Base-by-base conservation (phyloP, 805 yeast genomes). In the Yarrowia keelungensis region DNA sequence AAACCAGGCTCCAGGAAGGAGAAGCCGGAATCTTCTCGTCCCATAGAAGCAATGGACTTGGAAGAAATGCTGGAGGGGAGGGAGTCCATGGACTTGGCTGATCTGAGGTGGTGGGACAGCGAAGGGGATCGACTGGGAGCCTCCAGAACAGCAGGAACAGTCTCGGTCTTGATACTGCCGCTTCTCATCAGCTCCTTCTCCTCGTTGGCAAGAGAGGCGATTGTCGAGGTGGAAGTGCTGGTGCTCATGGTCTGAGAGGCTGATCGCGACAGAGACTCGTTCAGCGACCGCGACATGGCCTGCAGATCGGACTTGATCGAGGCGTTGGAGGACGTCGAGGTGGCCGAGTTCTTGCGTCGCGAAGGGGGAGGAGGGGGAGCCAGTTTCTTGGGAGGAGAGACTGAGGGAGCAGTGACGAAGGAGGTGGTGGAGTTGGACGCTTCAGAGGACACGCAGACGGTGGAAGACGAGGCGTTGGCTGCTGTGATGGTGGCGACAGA, bases 301-400 rank as follows among this genome's bases (percentile, higher is more conserved):
- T 59, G 65, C 32, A 59, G 65, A 16, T 59, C 65, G 35, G 51
- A 32, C 51, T 59, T 59, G 65, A 59, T 59, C 14, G 64, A 41
- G 11, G 39, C 26, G 22, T 35, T 32, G n/a, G 51, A 41, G 11
- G 50, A 32, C 15, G 42, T 19, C 2, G 39, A 38, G 22, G 56
- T 5, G 12, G 22, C 32, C 15, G 19, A 15, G 59, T 53, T 53
- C 59, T 53, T 38, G 12, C 65, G 51, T 35, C 65, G 50, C 8
- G 65, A 59, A 7, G 65, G 65, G 19, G 65, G 65, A 45, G 65
- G 65, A 45, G 65, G 65, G 5, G 65, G 65, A 16, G 51, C 65
- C 35, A 43, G 51, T 42, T 45, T 42, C 49, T 41, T 56, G 26
- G 62, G 39, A 7, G 62, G 49, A 9, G 62, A 56, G 3, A 26